A percentile compares a stretch with the other conserved stretches of the same genome.
These are phyloP conservation scores for Amoeboaphelidium protococcarum DNA, from an alignment of 371 early-diverging fungal species.

Conservation along the genomic window DNA sequence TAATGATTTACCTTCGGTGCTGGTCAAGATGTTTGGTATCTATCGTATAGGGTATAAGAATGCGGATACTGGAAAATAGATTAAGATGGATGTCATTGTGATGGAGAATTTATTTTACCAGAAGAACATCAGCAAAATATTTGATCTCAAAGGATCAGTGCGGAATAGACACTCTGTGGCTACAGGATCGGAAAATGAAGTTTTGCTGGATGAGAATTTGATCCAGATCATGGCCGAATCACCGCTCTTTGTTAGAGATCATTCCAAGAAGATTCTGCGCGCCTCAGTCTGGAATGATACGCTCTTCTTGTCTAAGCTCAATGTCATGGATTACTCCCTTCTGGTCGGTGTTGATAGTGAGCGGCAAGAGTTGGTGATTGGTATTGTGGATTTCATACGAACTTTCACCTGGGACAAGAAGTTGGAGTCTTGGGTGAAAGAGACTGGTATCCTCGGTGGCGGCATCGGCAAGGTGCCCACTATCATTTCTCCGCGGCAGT, in stretches of 20 bases:
- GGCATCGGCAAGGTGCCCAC: constrained; percentile 17
- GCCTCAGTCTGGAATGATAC: constrained; percentile 31
- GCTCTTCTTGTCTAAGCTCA: neutral
- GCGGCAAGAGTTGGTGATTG: neutral
- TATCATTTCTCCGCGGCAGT: neutral
- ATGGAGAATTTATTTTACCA: constrained; percentile 88
- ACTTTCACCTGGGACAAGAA: neutral
- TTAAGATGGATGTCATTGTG: constrained; percentile 64
- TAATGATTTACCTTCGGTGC: constrained; percentile 38
- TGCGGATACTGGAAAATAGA: constrained; percentile 37
- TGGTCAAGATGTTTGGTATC: constrained; percentile 79
- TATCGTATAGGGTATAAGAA: constrained; percentile 66
- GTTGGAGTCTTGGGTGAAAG: neutral
- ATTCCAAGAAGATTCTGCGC: constrained; percentile 36
- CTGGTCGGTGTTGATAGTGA: neutral
- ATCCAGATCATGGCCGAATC: constrained; percentile 58
- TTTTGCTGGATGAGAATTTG: constrained; percentile 70
- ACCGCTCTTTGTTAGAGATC: constrained; percentile 52
- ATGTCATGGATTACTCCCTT: neutral
- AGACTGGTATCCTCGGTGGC: constrained; percentile 33
- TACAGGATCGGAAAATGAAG: constrained; percentile 30
- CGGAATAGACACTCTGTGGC: constrained; percentile 42
- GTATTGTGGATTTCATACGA: neutral
- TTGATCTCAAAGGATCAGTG: constrained; percentile 81
- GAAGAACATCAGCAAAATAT: constrained; percentile 42